Evolutionary conservation across 164 flowering plant genomes (phyloP).

Genomic region (Umbellularia californica): DNA sequence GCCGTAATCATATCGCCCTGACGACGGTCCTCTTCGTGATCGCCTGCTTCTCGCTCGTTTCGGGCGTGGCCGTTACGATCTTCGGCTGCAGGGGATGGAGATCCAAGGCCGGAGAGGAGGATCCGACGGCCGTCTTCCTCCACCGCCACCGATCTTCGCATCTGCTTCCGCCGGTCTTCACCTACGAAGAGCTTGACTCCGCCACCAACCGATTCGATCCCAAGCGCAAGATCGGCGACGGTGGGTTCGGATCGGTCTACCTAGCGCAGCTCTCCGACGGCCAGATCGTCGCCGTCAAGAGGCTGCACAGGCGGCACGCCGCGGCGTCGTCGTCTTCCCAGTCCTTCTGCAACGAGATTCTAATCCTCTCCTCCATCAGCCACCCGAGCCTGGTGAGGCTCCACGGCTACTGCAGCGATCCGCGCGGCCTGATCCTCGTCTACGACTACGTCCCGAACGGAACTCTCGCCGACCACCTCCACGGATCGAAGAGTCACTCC

Average conservation of each 20-base stretch:
- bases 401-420: constrained; percentile 86
- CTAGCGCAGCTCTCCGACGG: constrained; percentile 61
- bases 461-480: constrained; percentile 86
- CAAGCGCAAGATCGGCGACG: constrained; percentile 79
- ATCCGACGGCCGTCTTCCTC: constrained; percentile 59
- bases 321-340: constrained; percentile 28
- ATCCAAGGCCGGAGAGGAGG: constrained; percentile 33
- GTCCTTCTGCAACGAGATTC: constrained; percentile 81
- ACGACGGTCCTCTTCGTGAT: constrained; percentile 19
- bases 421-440: constrained; percentile 73
- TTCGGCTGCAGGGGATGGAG: constrained; percentile 22
- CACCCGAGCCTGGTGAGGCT: constrained; percentile 81
- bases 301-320: constrained; percentile 50
- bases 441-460: constrained; percentile 90
- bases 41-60: constrained; percentile 26
- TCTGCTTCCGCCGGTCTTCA: constrained; percentile 77
- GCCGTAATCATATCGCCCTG: constrained; percentile 17
- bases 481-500: constrained; percentile 35
- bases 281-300: constrained; percentile 71
- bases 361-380: constrained; percentile 65
- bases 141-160: constrained; percentile 55
- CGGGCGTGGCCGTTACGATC: constrained; percentile 19
- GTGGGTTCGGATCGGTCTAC: constrained; percentile 91
- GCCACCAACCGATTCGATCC: constrained; percentile 70
- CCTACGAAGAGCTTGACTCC: constrained; percentile 74